Evolutionary conservation across 2,329 filamentous ascomycete genomes (phyloP), one percentile per base, ranked within the genome.

Genomic region (Colletotrichum higginsianum): DNA sequence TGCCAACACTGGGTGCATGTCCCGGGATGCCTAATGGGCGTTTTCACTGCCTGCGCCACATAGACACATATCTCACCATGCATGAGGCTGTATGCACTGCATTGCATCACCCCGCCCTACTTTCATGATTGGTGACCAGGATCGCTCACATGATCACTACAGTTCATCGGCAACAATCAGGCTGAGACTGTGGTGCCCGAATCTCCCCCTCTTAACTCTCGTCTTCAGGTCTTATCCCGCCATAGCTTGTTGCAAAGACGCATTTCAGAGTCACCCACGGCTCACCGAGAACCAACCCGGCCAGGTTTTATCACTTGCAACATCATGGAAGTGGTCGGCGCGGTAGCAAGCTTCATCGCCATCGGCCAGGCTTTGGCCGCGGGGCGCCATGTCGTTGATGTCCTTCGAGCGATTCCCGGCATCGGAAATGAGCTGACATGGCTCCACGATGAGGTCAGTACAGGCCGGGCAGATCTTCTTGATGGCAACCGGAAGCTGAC

Each of bases 261-360:
- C 5, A 3, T 35, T 35, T 13, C 3, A 61, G 18, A 16, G 1
- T 7, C 7, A 5, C 23, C 30, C 16, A 35, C 13, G 1, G 15
- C 23, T 11, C 16, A 35, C 13, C 5, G 7, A 5, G 26, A 38
- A 40, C 9, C 9, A 5, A 5, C 35, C 1, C 4, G 0, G 8
- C 3, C 15, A 49, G 13, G 4, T 15, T 8, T 21, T 21, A 4
- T 1, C 16, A 21, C 5, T n/a, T 15, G 49, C 35, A 9, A 40
- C 35, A 23, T 12, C 6, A 62, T 74, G 72, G 69, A 74, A 12
- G 69, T 60, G 1, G 13, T 72, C 16, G 65, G 72, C 11, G 66
- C 53, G 4, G 66, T 64, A 7, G 72, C 72, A 16, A 74, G 72
- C 23, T 58, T 73, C 26, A 67, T 71, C 16, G 72, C 60, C 38